phyloP scores from a whole-genome alignment of 1,284 basidiomycete species.

The Fistulinella staudtii region DNA sequence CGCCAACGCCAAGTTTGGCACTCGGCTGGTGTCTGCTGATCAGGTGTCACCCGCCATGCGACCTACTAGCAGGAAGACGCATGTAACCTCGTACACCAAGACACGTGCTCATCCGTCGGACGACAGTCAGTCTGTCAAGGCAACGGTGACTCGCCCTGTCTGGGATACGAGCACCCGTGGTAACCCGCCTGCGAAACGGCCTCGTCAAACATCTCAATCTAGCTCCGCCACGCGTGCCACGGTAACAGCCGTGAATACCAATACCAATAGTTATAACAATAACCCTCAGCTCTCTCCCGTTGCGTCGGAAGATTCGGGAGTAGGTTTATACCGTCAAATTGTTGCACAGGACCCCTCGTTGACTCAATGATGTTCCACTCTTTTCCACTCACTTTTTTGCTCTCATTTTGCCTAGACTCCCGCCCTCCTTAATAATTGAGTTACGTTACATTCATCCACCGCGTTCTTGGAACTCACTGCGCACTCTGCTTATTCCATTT shows the following conservation, averaged over 20 bases:
- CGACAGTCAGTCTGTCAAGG: conserved; percentile 60
- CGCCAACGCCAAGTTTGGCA: conserved; percentile 82
- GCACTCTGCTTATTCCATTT: conserved; percentile 23
- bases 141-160: conserved; percentile 64
- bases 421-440: conserved; percentile 22
- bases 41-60: conserved; percentile 43
- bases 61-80: conserved; percentile 60
- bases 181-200: conserved; percentile 45
- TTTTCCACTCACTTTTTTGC: conserved; percentile 10
- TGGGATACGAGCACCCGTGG: conserved; percentile 64
- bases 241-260: conserved; percentile 15
- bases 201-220: conserved; percentile 68
- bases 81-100: conserved; percentile 47
- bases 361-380: conserved; percentile 40
- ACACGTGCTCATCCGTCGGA: conserved; percentile 41
- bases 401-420: conserved; percentile 22
- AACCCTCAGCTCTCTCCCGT: conserved; percentile 59
- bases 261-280: no score
- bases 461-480: conserved; percentile 24
- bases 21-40: conserved; percentile 60
- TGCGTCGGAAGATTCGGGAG: conserved; percentile 80
- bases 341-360: conserved; percentile 69
- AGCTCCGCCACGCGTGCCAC: conserved; percentile 40
- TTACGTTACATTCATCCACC: conserved; percentile 19
- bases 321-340: conserved; percentile 75